Base-by-base conservation (phyloP, 306 rosid genomes). In the Cucurbita argyrosperma region DNA sequence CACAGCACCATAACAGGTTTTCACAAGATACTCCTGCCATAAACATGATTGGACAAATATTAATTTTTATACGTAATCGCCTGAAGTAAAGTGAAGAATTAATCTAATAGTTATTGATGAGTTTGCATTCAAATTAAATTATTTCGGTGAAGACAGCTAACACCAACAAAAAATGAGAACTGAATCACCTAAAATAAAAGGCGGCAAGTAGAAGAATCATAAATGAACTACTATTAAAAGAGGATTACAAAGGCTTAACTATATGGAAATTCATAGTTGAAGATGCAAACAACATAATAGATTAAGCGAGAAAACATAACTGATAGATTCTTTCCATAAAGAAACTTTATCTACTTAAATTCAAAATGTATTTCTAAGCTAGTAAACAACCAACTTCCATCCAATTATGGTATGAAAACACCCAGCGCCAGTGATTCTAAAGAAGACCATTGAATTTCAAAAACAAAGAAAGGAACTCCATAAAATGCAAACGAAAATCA, bases 11-110 rank as follows among this genome's bases (percentile, higher is more conserved):
- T 74, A 81, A 75, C 78, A 71, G 8, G 98, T 94, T 84, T 87
- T 85, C 62, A 91, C 77, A 82, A 76, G 83, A 79, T 88, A 88
- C 85, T 94, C 98, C 98, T 91, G 95, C 85, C 77, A 56, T 78
- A 56, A 79, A 80, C 26, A 79, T 66, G 66, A 83, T 6, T 66
- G 73, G 2, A 26, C 15, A 59, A 23, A 43, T 60, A 60, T 57
- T 23, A 61, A 16, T 35, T 10, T 15, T 71, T 65, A 18, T 57
- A 62, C 13, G 43, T 54, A 40, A 52, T 56, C 69, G 78, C 18
- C 39, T 14, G 46, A 21, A 37, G 57, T 63, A 71, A 30, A 30
- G 35, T 30, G 35, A 30, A 30, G 35, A 30, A 30, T 30, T 30
- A 30, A 30, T 30, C 35, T 30, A 30, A 30, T 30, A 30, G 35